Percentiles rank a stretch among this genome's conserved stretches.
These are phyloP conservation scores for Cenchrus purpureus DNA, from an alignment of 176 grass and related monocot species.

Conservation along the genomic window DNA sequence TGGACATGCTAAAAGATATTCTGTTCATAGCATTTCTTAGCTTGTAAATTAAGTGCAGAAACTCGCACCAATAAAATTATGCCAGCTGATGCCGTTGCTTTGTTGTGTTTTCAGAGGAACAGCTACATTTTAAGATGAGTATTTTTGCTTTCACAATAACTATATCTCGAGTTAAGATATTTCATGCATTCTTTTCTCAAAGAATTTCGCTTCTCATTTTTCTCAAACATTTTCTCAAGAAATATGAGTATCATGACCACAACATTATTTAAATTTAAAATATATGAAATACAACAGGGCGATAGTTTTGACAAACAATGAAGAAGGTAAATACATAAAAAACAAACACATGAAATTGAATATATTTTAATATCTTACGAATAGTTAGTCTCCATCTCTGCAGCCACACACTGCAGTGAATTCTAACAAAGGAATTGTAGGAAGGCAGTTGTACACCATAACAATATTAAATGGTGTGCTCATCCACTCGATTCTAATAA, in stretches of 20 bases:
- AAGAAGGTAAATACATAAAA: background rate
- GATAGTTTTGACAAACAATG: background rate
- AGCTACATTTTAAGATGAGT: conserved; percentile 25
- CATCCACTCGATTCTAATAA: conserved; percentile 27
- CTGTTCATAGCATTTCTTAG: conserved; percentile 9
- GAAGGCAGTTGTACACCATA: background rate
- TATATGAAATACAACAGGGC: background rate
- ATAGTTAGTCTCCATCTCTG: background rate
- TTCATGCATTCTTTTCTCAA: background rate
- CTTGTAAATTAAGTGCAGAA: conserved; percentile 39
- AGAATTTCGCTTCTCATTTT: background rate
- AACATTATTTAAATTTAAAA: background rate
- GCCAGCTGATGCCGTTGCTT: conserved; percentile 10
- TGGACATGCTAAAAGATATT: conserved; percentile 50
- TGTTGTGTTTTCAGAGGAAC: conserved; percentile 10
- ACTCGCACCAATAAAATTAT: conserved; percentile 42
- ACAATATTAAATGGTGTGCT: background rate
- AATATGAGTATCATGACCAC: background rate
- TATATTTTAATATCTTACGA: background rate
- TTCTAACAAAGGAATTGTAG: conserved; percentile 1
- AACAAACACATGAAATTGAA: background rate
- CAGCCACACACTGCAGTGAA: background rate
- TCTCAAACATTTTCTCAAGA: background rate
- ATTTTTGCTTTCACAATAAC: conserved; percentile 4
- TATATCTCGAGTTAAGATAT: conserved; percentile 13